phyloP scores from a whole-genome alignment of 208 protist species.

The Angomonas ambiguus region DNA sequence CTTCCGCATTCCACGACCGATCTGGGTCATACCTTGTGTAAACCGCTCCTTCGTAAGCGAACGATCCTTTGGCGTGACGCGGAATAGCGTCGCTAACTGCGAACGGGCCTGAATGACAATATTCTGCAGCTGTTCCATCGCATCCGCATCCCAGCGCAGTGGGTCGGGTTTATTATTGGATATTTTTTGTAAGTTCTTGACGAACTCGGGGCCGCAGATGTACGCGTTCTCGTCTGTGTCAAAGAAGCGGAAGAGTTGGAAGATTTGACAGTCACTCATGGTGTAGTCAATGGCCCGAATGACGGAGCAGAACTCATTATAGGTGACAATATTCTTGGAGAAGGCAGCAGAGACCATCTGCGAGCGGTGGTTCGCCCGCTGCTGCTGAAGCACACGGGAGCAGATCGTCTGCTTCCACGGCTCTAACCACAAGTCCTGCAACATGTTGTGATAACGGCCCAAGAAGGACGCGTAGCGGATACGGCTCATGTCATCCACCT shows the following conservation, averaged over 20 bases:
- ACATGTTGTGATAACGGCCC: constrained; percentile 62
- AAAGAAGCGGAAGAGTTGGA: constrained; percentile 78
- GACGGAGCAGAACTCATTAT: constrained; percentile 86
- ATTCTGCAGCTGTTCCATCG: constrained; percentile 84
- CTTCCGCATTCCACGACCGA: constrained; percentile 74
- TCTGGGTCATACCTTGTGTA: constrained; percentile 58
- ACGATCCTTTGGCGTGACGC: constrained; percentile 53
- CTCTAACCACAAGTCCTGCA: constrained; percentile 65
- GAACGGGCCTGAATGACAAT: constrained; percentile 80
- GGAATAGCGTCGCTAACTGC: constrained; percentile 65
- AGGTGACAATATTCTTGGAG: constrained; percentile 71
- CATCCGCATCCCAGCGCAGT: constrained; percentile 77
- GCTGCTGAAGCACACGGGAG: constrained; percentile 65
- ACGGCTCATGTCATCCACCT: constrained; percentile 58
- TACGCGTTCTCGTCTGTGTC: constrained; percentile 51
- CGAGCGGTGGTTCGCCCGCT: constrained; percentile 70
- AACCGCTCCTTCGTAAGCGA: constrained; percentile 55
- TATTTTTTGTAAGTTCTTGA: constrained; percentile 49
- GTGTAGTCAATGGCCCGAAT: constrained; percentile 83
- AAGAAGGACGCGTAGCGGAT: constrained; percentile 79
- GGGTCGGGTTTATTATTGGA: constrained; percentile 43
- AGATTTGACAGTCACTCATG: constrained; percentile 75
- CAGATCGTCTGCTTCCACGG: constrained; percentile 64
- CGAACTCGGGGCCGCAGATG: constrained; percentile 68
- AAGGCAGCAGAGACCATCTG: constrained; percentile 71